Percentiles rank a stretch among this genome's conserved stretches.
Conservation (phyloP, 352 stramenopile species). For the Phytophthora palmivora region DNA sequence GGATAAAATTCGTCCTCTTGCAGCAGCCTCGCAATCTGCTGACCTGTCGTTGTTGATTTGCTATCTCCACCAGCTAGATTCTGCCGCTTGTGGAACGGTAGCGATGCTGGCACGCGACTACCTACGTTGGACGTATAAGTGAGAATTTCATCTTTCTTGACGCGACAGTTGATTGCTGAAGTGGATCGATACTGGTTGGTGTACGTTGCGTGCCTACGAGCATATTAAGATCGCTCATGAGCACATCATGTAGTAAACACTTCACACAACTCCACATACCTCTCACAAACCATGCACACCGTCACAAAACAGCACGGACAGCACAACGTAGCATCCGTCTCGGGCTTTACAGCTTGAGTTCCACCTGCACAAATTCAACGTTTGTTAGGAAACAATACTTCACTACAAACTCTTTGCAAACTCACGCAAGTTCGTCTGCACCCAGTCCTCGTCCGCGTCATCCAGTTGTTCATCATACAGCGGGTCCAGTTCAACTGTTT, state of each 20-base stretch:
- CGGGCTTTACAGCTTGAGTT: background rate
- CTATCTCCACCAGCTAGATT: slow-evolving; percentile 21
- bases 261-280: slow-evolving; percentile 32
- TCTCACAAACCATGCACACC: slow-evolving; percentile 77
- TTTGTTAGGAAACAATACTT: slow-evolving; percentile 9
- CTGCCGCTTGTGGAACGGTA: slow-evolving; percentile 52
- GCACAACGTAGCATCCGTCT: slow-evolving; percentile 68
- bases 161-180: slow-evolving; percentile 73
- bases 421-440: slow-evolving; percentile 70
- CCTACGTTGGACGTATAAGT: slow-evolving; percentile 48
- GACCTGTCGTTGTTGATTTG: slow-evolving; percentile 22
- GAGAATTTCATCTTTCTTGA: slow-evolving; percentile 74
- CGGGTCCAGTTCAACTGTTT: slow-evolving; percentile 47
- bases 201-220: slow-evolving; percentile 62
- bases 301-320: slow-evolving; percentile 87
- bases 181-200: slow-evolving; percentile 73
- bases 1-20: slow-evolving; percentile 68
- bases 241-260: background rate
- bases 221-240: background rate
- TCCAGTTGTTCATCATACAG: slow-evolving; percentile 75
- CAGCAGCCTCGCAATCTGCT: slow-evolving; percentile 39
- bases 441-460: slow-evolving; percentile 75
- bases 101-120: slow-evolving; percentile 13
- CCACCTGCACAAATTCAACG: slow-evolving; percentile 21
- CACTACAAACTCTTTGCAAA: background rate